Evolutionary conservation across 2,329 filamentous ascomycete species (phyloP), one percentile per base, ranked within the genome.

Genomic region (Xylariaceae sp.): DNA sequence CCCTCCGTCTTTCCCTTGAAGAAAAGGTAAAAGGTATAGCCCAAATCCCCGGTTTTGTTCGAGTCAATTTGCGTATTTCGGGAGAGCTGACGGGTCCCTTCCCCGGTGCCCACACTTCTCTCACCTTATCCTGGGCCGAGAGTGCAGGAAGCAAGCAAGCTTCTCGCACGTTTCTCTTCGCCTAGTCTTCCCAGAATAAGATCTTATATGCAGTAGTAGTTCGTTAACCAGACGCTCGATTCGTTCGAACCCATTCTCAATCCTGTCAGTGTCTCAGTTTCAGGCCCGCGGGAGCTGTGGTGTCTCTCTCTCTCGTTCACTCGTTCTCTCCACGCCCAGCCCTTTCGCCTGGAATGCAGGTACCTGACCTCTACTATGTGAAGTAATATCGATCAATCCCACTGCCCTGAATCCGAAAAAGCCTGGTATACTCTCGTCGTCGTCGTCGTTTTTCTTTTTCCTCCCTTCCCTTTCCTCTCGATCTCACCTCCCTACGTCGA

Each of bases 401-500:
- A 9, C 3, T 42, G 8, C 37, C 7, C 37, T 10, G 37, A 42
- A 30, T 30, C 23, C 23, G 23, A 30, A 30, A 30, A 30, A 30
- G 23, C 23, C 4, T 30, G 23, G 23, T 5, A 30, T 30, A 30
- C 23, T 42, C 37, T 42, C 37, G 37, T 10, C 2, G 37, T 42
- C 37, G 8, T 13, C 11, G 48, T 61, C 47, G 48, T 5, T 35
- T 10, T 11, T 35, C 49, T 35, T 49, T 49, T 18, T 2, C 23
- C 2, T 23, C 17, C 15, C 8, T 49, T 23, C 23, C 2, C 23
- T 23, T 18, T 2, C 8, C 53, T 47, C 55, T 62, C 52, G 64
- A 65, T 66, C 9, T 42, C 37, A 69, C 69, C 64, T 64, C 65
- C 60, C 61, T 64, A 58, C 34, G 60, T 62, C 61, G 61, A 53